Evolutionary conservation across 192 early-diverging fungal genomes (phyloP), one percentile per base, ranked within the genome.

Genomic region (Linnemannia exigua): DNA sequence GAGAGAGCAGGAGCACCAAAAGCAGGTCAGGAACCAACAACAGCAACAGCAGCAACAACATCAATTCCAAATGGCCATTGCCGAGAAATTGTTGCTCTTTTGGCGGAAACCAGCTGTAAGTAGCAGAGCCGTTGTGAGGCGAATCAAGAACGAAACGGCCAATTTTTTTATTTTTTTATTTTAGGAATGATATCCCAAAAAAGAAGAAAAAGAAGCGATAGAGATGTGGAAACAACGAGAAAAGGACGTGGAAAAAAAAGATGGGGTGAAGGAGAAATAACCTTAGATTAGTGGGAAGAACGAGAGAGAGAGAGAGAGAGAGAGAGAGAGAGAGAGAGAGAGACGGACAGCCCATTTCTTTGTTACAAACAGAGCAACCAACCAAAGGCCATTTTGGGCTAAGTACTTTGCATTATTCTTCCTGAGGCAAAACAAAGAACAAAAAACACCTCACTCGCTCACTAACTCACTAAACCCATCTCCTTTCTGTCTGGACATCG

Each of bases 61-160:
- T 70, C 90, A 90, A 71, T 90, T 91, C 69, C 93, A 94, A 68
- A 92, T 93, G 89, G 92, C 93, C 20, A 94, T 94, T 48, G 94
- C 93, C 16, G 94, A 96, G 80, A 95, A 94, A 75, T 84, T 96
- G 35, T 74, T 95, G 19, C 77, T 95, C 50, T 95, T 95, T 68
- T 96, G 93, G 92, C 93, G 94, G 83, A 96, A 95, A 87, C 94
- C 95, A 36, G 95, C 95, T 58, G 92, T 91, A 90, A 84, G 82
- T 87, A 52, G n/a, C 58, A 63, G 58, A n/a, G n/a, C 25, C n/a
- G 5, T 12, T 35, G 33, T 28, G 52, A 61, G 20, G 31, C n/a
- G 41, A 44, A 44, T 44, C 9, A 44, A 9, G 25, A 28, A 72
- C 58, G 20, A 67, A 33, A 81, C 58, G 70, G 37, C 44, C 31